phyloP scores from a whole-genome alignment of 352 stramenopile genomes.

The Globisporangium canariense region DNA sequence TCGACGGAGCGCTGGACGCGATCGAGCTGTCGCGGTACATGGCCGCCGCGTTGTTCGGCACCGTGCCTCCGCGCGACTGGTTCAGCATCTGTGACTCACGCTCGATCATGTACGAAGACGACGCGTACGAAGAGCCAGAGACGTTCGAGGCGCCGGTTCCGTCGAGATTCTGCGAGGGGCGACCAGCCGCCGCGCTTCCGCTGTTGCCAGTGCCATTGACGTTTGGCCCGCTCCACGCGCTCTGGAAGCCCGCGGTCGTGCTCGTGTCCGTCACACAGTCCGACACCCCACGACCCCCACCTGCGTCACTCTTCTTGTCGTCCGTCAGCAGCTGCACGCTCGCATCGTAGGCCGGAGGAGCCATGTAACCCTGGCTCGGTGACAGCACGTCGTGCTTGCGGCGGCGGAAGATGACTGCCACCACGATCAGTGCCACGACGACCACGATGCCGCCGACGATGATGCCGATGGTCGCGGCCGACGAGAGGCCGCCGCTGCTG shows the following conservation, averaged over 20 bases:
- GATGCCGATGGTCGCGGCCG: conserved; percentile 49
- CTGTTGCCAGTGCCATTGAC: not conserved
- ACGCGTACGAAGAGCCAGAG: conserved; percentile 18
- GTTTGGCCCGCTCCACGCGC: conserved; percentile 15
- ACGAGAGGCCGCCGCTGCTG: conserved; percentile 37
- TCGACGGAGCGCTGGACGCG: conserved; percentile 14
- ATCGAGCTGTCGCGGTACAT: conserved; percentile 19
- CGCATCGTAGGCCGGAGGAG: conserved; percentile 48
- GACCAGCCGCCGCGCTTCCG: not conserved
- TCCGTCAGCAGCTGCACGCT: conserved; percentile 29
- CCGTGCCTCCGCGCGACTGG: conserved; percentile 25
- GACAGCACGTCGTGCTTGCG: conserved; percentile 19
- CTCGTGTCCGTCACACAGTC: conserved; percentile 14
- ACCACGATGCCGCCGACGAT: conserved; percentile 53
- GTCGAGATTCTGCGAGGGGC: conserved; percentile 16
- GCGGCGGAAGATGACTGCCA: conserved; percentile 36
- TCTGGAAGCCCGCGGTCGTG: conserved; percentile 25
- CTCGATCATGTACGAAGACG: conserved; percentile 22
- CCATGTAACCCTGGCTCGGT: conserved; percentile 28
- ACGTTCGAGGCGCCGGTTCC: conserved; percentile 18
- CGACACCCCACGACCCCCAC: conserved; percentile 20
- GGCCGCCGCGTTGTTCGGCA: conserved; percentile 16
- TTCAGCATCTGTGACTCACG: conserved; percentile 23
- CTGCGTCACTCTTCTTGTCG: conserved; percentile 17
- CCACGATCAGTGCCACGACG: conserved; percentile 39